Conservation (phyloP, 2,329 filamentous ascomycete species). For the Cladosporium sp. region DNA sequence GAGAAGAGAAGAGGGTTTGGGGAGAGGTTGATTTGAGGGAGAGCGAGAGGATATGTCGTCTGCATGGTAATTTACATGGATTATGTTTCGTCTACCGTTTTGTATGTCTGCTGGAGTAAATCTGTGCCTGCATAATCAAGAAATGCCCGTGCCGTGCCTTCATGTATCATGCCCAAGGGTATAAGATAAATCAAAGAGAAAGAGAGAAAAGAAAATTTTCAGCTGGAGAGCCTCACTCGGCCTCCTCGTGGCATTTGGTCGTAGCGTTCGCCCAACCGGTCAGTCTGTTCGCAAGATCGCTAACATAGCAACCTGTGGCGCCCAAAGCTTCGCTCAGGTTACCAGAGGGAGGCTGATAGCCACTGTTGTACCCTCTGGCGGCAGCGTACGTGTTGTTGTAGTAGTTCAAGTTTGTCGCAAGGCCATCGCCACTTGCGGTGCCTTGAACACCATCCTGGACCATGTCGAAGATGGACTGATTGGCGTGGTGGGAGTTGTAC, state of each 20-base stretch:
- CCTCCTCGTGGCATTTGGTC: constrained; percentile 16
- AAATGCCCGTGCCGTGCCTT: not conserved
- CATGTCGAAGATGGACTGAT: constrained; percentile 36
- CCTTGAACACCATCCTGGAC: constrained; percentile 43
- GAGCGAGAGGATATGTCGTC: no score
- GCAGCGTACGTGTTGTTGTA: constrained; percentile 37
- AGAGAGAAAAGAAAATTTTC: not conserved
- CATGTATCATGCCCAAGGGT: constrained; percentile 6
- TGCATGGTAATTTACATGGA: no score
- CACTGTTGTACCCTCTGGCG: constrained; percentile 48
- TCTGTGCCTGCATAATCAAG: no score
- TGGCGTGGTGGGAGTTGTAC: constrained; percentile 30
- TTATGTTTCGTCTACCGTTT: constrained; percentile 35
- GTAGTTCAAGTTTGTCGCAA: constrained; percentile 36
- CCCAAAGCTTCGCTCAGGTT: constrained; percentile 42
- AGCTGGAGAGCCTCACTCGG: no score
- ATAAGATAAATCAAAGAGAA: not conserved
- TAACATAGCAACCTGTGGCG: constrained; percentile 48
- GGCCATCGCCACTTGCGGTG: constrained; percentile 39
- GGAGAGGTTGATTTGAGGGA: no score
- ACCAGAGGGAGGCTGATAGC: constrained; percentile 29
- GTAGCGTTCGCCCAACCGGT: constrained; percentile 36
- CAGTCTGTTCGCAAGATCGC: constrained; percentile 49
- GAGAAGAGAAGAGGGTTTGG: no score
- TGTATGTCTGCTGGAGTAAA: no score